Conservation (phyloP, 2,329 filamentous ascomycete genomes). For the Tetracladium maxilliforme region DNA sequence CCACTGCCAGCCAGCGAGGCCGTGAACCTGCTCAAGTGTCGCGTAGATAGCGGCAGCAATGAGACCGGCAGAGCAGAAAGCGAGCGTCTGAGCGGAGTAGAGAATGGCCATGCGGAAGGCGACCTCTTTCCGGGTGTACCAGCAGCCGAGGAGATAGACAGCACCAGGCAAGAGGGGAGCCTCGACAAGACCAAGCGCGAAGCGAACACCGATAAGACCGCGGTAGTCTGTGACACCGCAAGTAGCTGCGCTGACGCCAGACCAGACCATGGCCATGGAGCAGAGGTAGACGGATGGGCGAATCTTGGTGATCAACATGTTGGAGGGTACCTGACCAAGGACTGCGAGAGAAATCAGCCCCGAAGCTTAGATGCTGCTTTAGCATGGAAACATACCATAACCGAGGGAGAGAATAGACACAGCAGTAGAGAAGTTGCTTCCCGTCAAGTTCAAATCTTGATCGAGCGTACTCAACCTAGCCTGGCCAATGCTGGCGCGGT, state of each 20-base stretch:
- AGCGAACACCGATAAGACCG: conserved; percentile 23
- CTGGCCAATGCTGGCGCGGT: conserved; percentile 19
- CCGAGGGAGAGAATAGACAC: conserved; percentile 29
- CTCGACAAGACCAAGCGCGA: conserved; percentile 27
- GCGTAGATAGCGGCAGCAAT: conserved; percentile 18
- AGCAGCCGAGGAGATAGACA: conserved; percentile 27
- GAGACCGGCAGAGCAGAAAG: conserved; percentile 19
- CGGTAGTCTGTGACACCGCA: conserved; percentile 18
- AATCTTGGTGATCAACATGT: conserved; percentile 12
- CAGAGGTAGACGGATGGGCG: conserved; percentile 2
- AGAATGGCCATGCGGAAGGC: conserved; percentile 17
- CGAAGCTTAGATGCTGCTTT: too few species aligned
- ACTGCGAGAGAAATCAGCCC: too few species aligned
- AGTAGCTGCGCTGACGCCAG: conserved; percentile 26
- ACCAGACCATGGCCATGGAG: conserved; percentile 18
- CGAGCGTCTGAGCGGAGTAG: conserved; percentile 19
- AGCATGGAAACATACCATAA: too few species aligned
- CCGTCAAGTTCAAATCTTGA: conserved; percentile 20
- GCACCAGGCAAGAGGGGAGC: conserved; percentile 30
- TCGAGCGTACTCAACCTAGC: conserved; percentile 23
- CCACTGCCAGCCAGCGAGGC: conserved; percentile 25
- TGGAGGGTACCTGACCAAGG: conserved; percentile 21
- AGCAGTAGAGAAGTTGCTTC: conserved; percentile 19
- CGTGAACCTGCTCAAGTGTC: conserved; percentile 17
- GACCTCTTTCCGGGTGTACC: conserved; percentile 27